Percentiles rank a stretch among this genome's conserved stretches.
Conservation (phyloP, 2,329 filamentous ascomycete genomes). For the Fusarium sublunatum region DNA sequence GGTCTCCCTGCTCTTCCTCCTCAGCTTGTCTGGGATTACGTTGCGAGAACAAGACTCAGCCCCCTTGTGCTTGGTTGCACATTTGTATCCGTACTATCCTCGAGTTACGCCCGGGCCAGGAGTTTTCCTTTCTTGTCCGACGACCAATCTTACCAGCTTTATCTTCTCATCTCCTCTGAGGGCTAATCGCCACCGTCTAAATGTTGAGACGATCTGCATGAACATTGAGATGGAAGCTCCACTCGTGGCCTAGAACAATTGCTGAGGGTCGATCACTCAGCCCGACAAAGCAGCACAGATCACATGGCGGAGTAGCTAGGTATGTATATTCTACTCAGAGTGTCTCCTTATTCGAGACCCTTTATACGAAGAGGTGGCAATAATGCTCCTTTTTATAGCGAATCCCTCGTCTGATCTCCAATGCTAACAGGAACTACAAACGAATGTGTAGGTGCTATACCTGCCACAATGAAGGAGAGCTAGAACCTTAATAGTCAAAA, state of each 20-base stretch:
- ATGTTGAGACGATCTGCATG: constrained; percentile 11
- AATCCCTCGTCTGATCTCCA: background rate
- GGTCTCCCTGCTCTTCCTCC: constrained; percentile 1
- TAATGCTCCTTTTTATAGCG: background rate
- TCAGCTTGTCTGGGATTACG: constrained; percentile 12
- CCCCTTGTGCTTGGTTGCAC: constrained; percentile 7
- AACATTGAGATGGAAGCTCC: constrained; percentile 15
- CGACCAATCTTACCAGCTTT: constrained; percentile 12
- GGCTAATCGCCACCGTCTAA: constrained; percentile 14
- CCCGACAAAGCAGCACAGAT: constrained; percentile 12
- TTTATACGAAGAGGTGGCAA: background rate
- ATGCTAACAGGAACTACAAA: background rate
- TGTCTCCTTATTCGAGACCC: background rate
- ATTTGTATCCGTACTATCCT: background rate
- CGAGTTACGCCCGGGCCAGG: background rate
- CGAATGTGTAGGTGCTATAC: background rate
- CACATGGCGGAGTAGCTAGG: constrained; percentile 1
- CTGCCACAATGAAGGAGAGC: background rate
- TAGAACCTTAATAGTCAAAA: background rate
- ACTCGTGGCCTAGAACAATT: constrained; percentile 20
- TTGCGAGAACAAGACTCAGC: constrained; percentile 1
- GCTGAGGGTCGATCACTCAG: constrained; percentile 26
- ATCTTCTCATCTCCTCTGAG: constrained; percentile 14
- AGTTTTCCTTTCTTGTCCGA: constrained; percentile 10
- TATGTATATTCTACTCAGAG: background rate